These are phyloP conservation scores for Babesia divergens DNA, from an alignment of 169 alveolate species.

Conservation along the genomic window DNA sequence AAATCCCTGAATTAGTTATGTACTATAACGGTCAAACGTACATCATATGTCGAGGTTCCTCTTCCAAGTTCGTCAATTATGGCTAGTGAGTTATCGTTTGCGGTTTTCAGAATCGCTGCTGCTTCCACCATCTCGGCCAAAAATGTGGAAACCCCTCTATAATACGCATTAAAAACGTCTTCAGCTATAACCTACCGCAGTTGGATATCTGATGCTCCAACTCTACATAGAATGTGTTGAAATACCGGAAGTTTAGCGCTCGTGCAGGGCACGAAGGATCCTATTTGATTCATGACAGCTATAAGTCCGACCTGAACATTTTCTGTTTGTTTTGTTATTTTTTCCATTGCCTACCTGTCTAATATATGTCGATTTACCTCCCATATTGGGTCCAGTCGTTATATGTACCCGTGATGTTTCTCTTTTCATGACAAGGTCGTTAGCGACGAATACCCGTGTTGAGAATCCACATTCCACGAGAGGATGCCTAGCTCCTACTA, in stretches of 20 bases:
- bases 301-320: constrained; percentile 59
- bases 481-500: constrained; percentile 84
- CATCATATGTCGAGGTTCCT: constrained; percentile 94
- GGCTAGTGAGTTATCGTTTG: constrained; percentile 87
- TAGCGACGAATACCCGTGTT: constrained; percentile 80
- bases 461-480: constrained; percentile 76
- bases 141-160: constrained; percentile 93
- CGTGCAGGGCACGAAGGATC: constrained; percentile 92
- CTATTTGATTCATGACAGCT: constrained; percentile 86
- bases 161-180: not conserved
- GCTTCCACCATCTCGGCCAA: constrained; percentile 98
- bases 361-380: constrained; percentile 96
- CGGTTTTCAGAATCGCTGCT: constrained; percentile 88
- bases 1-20: constrained; percentile 81
- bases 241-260: constrained; percentile 89
- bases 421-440: constrained; percentile 79
- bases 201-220: constrained; percentile 96
- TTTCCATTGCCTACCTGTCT: constrained; percentile 75
- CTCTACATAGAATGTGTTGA: constrained; percentile 92
- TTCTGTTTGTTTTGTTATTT: not conserved
- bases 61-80: constrained; percentile 97
- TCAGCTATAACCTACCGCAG: constrained; percentile 1
- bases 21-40: not conserved
- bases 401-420: constrained; percentile 82
- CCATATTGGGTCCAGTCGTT: constrained; percentile 99